Conservation (phyloP, 2,329 filamentous ascomycete species). For the Scedosporium aurantiacum region DNA sequence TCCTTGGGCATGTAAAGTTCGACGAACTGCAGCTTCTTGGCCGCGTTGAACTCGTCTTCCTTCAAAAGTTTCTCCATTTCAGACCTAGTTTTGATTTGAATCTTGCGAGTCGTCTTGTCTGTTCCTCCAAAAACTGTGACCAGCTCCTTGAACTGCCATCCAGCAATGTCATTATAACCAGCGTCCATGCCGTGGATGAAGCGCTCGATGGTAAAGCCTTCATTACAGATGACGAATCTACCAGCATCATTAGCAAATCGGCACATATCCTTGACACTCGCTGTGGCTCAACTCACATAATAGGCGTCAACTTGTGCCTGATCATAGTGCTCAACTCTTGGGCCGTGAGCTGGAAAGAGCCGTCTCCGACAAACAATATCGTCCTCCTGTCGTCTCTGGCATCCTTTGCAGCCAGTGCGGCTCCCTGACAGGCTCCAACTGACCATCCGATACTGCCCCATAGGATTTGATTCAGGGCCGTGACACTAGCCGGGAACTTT, state of each 20-base stretch:
- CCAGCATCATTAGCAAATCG: conserved; percentile 11
- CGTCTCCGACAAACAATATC: conserved; percentile 82
- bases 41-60: conserved; percentile 51
- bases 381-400: conserved; percentile 46
- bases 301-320: conserved; percentile 59
- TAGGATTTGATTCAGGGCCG: conserved; percentile 67
- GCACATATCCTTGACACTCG: not conserved
- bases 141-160: conserved; percentile 63
- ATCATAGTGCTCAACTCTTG: conserved; percentile 83
- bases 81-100: conserved; percentile 56
- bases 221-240: conserved; percentile 74
- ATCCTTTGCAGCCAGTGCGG: conserved; percentile 65
- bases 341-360: conserved; percentile 72
- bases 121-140: conserved; percentile 56
- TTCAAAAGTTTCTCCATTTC: conserved; percentile 56
- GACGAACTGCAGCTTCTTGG: conserved; percentile 54
- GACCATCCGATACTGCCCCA: conserved; percentile 58
- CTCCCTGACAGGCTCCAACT: conserved; percentile 48
- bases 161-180: conserved; percentile 67
- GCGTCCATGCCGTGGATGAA: conserved; percentile 77
- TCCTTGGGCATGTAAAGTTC: conserved; percentile 72
- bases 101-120: conserved; percentile 43
- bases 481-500: conserved; percentile 66
- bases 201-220: conserved; percentile 82
- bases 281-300: conserved; percentile 45